Evolutionary conservation across 306 rosid genomes (phyloP).

Genomic region (Citrullus mucosospermus): DNA sequence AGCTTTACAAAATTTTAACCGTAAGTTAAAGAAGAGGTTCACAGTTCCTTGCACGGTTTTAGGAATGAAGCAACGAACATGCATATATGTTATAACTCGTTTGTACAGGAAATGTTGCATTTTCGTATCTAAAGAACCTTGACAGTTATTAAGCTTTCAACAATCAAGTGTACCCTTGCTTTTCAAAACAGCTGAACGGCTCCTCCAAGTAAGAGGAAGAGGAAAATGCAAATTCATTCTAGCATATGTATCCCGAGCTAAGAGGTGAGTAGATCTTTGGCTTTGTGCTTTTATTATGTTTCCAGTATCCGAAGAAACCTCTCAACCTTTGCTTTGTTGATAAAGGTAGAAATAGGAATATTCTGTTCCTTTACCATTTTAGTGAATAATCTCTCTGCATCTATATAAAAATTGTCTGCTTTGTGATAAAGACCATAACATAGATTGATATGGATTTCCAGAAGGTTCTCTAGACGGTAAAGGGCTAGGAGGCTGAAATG

Average conservation of each 20-base stretch:
- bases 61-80: not conserved
- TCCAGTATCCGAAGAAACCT: not conserved
- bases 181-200: conserved; percentile 53
- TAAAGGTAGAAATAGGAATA: not conserved
- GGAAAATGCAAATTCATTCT: conserved; percentile 74
- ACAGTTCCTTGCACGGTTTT: not conserved
- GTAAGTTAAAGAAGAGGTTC: not conserved
- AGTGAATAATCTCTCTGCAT: not conserved
- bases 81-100: not conserved
- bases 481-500: no score
- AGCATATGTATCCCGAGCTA: conserved; percentile 79
- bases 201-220: conserved; percentile 44
- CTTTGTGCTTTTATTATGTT: not conserved
- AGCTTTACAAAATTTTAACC: not conserved
- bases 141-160: conserved; percentile 74
- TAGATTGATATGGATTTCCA: not conserved
- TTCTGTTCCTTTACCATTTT: not conserved
- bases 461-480: not conserved
- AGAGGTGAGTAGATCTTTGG: conserved; percentile 31
- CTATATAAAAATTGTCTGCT: not conserved
- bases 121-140: conserved; percentile 26
- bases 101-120: not conserved
- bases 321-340: not conserved
- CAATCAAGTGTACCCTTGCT: conserved; percentile 66
- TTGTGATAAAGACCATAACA: not conserved